phyloP scores from a whole-genome alignment of 2,329 filamentous ascomycete genomes.

The Beauveria sp. region DNA sequence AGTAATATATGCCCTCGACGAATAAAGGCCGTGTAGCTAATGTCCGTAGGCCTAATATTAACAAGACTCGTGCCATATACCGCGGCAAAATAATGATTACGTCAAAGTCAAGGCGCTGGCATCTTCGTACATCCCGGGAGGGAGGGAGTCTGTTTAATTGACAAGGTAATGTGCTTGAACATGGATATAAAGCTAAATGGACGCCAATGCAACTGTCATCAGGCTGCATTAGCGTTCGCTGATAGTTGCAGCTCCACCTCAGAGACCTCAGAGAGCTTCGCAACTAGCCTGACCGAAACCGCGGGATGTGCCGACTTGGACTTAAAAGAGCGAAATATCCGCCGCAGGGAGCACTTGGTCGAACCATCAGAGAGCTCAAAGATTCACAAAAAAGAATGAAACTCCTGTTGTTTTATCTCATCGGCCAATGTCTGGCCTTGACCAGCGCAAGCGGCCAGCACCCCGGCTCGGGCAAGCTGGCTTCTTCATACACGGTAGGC shows the following conservation, averaged over 20 bases:
- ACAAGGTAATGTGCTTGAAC: background rate
- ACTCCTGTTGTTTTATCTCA: background rate
- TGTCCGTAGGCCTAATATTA: background rate
- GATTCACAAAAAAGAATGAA: background rate
- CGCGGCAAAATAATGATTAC: background rate
- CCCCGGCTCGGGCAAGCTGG: background rate
- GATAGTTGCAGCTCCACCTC: background rate
- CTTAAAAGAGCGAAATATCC: background rate
- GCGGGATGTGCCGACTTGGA: background rate
- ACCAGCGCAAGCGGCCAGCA: background rate
- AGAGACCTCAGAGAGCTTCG: background rate
- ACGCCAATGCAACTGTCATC: background rate
- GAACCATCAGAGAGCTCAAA: background rate
- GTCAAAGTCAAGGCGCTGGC: background rate
- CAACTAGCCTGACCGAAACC: background rate
- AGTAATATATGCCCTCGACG: too few species aligned
- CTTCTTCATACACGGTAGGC: background rate
- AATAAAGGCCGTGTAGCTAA: too few species aligned
- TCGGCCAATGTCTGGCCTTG: background rate
- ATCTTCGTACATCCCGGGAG: background rate
- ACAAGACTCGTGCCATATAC: background rate
- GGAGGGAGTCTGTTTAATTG: background rate
- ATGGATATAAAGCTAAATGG: background rate
- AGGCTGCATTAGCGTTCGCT: background rate
- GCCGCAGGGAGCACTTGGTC: background rate